Evolutionary conservation across 1,139 yeast genomes (phyloP), one percentile per base, ranked within the genome.

Genomic region (Blastobotrys malaysiensis): DNA sequence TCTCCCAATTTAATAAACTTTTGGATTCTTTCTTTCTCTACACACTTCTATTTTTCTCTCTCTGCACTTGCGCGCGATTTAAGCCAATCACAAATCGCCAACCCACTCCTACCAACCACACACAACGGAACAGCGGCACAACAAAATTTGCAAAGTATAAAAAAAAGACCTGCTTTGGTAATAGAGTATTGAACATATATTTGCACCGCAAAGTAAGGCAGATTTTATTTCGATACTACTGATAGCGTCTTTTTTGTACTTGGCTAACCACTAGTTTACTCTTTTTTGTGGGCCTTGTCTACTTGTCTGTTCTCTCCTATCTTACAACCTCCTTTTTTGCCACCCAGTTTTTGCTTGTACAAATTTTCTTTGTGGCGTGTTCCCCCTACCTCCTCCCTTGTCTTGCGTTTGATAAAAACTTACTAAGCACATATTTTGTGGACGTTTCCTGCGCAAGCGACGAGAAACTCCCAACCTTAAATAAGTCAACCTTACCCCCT

Each of bases 271-370:
- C 16, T 13, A 7, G 4, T 11, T 31, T 14, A 31, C 39, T 31
- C 39, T 52, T 53, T n/a, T 27, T 52, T 48, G 44, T 50, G 43
- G 46, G 18, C 18, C n/a, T 19, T 47, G 51, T 50, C 49, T 49
- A 26, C 11, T 31, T 26, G 36, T 26, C 39, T 31, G 16, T 31
- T 31, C 5, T n/a, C 39, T 2, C 14, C 16, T 31, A 26, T 46
- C 46, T 50, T 7, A 26, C 36, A 7, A 26, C 36, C 36, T 26
- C 49, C 43, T 45, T 46, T 47, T 45, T 47, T 49, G 43, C 44
- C 46, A 49, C 46, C 43, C 36, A 21, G 39, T 5, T 26, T 13
- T 31, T 31, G 39, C 39, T 31, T 31, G 39, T 31, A 16, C 39
- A 31, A 31, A 31, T 31, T 31, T 31, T 31, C 39, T 13, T 31